Evolutionary conservation across 1,139 yeast species (phyloP), one percentile per base, ranked within the genome.

Genomic region (Pichia sp.): DNA sequence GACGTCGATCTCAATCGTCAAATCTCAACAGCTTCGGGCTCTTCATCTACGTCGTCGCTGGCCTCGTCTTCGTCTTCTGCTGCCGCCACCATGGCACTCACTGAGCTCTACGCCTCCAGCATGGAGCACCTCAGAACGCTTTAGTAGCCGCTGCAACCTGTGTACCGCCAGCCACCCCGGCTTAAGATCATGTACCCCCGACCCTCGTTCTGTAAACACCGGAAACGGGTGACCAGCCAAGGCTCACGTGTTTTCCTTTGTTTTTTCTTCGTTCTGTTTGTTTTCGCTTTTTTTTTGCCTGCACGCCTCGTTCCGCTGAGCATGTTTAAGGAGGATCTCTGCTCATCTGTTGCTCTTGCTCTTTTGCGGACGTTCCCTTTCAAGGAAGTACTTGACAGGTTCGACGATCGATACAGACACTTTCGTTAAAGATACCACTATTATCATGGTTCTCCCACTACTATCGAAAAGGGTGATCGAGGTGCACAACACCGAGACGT

Each of bases 401-500:
- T n/a, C n/a, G n/a, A n/a, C n/a, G n/a, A n/a, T 26, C 30, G 30
- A 26, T 26, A 26, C 30, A 26, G 30, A 2, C 8, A 26, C 30
- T 9, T 3, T 4, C 4, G 4, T 12, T 9, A 26, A 26, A 9
- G 30, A 9, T 9, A 26, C 8, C 30, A 12, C 30, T 9, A 26
- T 12, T 4, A 26, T 6, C n/a, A 51, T 51, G 52, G 44, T 53
- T 1, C 34, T 78, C 10, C 82, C 82, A 26, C 70, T 69, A 66
- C 64, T 73, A 58, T 70, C 83, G 3, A 60, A 63, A 52, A 57
- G 62, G 4, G 70, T 76, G 52, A 76, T 87, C 16, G 70, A 70
- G 26, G 61, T 66, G 41, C 95, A 87, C 67, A 72, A 72, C 64
- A 68, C 74, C 9, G 68, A 67, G 23, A 66, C 70, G 26, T 84